Evolutionary conservation across 1,139 yeast genomes (phyloP).

Genomic region (Blastobotrys apis): DNA sequence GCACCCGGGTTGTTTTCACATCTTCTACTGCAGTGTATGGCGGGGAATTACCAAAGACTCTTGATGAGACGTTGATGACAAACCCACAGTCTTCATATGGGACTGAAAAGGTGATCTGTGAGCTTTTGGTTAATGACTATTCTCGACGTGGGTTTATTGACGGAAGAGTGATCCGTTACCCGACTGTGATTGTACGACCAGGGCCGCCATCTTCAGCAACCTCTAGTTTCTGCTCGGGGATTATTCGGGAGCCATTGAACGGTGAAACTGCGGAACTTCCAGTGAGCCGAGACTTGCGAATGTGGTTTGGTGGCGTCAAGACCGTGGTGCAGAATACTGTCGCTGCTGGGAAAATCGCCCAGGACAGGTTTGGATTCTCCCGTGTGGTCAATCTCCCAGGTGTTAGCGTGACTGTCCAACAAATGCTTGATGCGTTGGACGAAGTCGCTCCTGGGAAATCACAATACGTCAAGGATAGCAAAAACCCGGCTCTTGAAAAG

Average conservation of each 20-base stretch:
- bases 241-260: slow-evolving; percentile 26
- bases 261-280: slow-evolving; percentile 21
- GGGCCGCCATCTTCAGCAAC: slow-evolving; percentile 28
- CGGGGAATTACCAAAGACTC: slow-evolving; percentile 21
- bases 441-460: slow-evolving; percentile 17
- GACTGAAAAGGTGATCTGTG: slow-evolving; percentile 25
- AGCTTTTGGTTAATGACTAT: slow-evolving; percentile 24
- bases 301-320: slow-evolving; percentile 23
- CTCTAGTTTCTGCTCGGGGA: slow-evolving; percentile 27
- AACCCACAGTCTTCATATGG: slow-evolving; percentile 28
- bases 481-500: slow-evolving; percentile 16
- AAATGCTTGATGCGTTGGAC: slow-evolving; percentile 25
- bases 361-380: slow-evolving; percentile 8
- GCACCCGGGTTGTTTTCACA: slow-evolving; percentile 23
- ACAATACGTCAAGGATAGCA: slow-evolving; percentile 15
- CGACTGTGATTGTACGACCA: slow-evolving; percentile 27
- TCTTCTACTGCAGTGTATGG: slow-evolving; percentile 26
- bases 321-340: slow-evolving; percentile 21
- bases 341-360: slow-evolving; percentile 18
- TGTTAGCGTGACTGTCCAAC: slow-evolving; percentile 23
- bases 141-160: slow-evolving; percentile 25
- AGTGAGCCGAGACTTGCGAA: slow-evolving; percentile 17
- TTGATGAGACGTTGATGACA: slow-evolving; percentile 21
- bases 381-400: slow-evolving; percentile 27
- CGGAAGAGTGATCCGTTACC: slow-evolving; percentile 24